Evolutionary conservation across 805 yeast genomes (phyloP).

Genomic region (Starmerella apicola): DNA sequence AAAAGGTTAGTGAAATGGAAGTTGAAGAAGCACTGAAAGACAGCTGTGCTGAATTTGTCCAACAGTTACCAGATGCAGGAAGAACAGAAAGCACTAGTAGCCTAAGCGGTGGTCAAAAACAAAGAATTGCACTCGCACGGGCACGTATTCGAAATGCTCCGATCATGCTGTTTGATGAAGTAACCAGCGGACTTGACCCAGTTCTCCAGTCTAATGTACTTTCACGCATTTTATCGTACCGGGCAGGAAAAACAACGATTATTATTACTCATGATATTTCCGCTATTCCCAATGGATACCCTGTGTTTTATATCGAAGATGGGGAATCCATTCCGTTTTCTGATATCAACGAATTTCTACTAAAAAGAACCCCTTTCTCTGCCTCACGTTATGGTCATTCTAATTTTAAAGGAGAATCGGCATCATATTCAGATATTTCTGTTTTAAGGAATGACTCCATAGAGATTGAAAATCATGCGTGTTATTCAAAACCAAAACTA

Average conservation of each 20-base stretch:
- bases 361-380: no score
- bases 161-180: slow-evolving; percentile 72
- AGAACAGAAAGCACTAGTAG: slow-evolving; percentile 34
- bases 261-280: slow-evolving; percentile 66
- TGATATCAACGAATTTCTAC: no score
- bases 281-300: slow-evolving; percentile 46
- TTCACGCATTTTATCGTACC: slow-evolving; percentile 42
- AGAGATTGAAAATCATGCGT: no score
- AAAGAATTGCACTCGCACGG: slow-evolving; percentile 71
- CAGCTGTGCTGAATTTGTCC: slow-evolving; percentile 38
- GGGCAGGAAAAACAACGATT: slow-evolving; percentile 62
- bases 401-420: no score
- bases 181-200: slow-evolving; percentile 68
- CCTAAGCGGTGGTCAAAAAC: slow-evolving; percentile 86
- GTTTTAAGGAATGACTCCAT: no score
- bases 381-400: no score
- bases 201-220: slow-evolving; percentile 36
- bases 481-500: no score
- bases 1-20: slow-evolving; percentile 21
- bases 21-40: slow-evolving; percentile 40
- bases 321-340: slow-evolving; percentile 36
- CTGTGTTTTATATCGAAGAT: slow-evolving; percentile 43
- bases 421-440: no score
- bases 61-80: slow-evolving; percentile 40
- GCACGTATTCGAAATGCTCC: slow-evolving; percentile 65